phyloP scores from a whole-genome alignment of 2,329 filamentous ascomycete species.

The Corynespora cassiicola region DNA sequence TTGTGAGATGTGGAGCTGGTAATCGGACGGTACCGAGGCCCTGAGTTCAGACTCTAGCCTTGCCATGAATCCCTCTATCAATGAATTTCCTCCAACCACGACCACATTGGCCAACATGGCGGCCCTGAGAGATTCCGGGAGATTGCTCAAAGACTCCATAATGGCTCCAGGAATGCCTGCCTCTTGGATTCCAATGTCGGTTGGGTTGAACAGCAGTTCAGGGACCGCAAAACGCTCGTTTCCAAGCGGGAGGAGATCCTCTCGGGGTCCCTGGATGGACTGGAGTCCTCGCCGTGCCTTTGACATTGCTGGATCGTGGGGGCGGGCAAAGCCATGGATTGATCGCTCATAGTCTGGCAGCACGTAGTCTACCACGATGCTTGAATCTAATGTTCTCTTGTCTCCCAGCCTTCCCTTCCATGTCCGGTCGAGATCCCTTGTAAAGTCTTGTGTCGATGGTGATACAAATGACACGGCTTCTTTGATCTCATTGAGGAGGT shows the following conservation, averaged over 20 bases:
- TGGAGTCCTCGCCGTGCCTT: conserved; percentile 57
- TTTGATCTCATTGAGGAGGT: conserved; percentile 96
- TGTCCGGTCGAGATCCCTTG: conserved; percentile 75
- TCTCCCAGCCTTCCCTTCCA: conserved; percentile 71
- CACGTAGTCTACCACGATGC: conserved; percentile 86
- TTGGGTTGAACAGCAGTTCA: conserved; percentile 86
- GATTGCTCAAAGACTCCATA: conserved; percentile 73
- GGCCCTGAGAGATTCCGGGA: conserved; percentile 86
- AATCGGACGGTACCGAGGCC: conserved; percentile 50
- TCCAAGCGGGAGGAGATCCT: conserved; percentile 84
- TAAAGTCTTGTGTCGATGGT: conserved; percentile 66
- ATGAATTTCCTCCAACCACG: conserved; percentile 84
- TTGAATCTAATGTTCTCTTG: conserved; percentile 60
- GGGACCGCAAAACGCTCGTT: conserved; percentile 93
- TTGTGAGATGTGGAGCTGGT: conserved; percentile 32
- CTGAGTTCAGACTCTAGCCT: conserved; percentile 77
- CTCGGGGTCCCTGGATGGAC: conserved; percentile 58
- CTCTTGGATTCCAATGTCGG: conserved; percentile 84
- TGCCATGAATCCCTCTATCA: conserved; percentile 81
- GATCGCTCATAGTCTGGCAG: conserved; percentile 77
- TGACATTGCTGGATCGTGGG: conserved; percentile 75
- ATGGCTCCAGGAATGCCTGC: conserved; percentile 84
- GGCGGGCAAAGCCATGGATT: conserved; percentile 73
- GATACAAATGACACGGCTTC: conserved; percentile 87
- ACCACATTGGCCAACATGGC: conserved; percentile 85